phyloP scores from a whole-genome alignment of 208 protist species.

The Blechomonas ayalai region DNA sequence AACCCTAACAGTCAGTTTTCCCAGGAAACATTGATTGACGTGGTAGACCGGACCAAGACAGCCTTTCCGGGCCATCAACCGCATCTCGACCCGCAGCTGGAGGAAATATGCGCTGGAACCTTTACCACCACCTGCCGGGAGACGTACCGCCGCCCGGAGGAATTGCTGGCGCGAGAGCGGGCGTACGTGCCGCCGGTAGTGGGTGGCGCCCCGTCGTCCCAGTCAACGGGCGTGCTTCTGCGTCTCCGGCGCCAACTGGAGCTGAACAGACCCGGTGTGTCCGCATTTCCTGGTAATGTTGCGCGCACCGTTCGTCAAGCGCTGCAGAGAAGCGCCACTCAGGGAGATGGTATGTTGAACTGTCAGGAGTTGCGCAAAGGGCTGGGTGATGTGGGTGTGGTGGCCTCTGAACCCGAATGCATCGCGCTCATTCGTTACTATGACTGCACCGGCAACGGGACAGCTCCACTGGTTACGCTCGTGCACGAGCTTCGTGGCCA shows the following conservation, averaged over 20 bases:
- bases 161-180: slow-evolving; percentile 7
- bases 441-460: slow-evolving; percentile 35
- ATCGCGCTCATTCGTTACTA: slow-evolving; percentile 58
- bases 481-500: slow-evolving; percentile 57
- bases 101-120: slow-evolving; percentile 2
- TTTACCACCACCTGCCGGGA: slow-evolving; percentile 9
- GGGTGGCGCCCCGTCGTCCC: slow-evolving; percentile 39
- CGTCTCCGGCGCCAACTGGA: slow-evolving; percentile 62
- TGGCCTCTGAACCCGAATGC: slow-evolving; percentile 44
- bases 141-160: slow-evolving; percentile 7
- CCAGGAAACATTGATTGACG: slow-evolving; percentile 64
- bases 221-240: slow-evolving; percentile 49
- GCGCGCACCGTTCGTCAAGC: slow-evolving; percentile 41
- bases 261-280: slow-evolving; percentile 22
- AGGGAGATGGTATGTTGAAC: slow-evolving; percentile 34
- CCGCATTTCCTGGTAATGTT: slow-evolving; percentile 72
- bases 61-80: slow-evolving; percentile 81
- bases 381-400: slow-evolving; percentile 27
- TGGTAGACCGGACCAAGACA: slow-evolving; percentile 64
- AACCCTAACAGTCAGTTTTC: slow-evolving; percentile 29
- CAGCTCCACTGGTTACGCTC: slow-evolving; percentile 30
- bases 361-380: slow-evolving; percentile 60
- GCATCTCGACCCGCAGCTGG: slow-evolving; percentile 48
- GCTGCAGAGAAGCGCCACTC: slow-evolving; percentile 16
- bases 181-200: slow-evolving; percentile 42